Percentiles rank a stretch among this genome's conserved stretches.
These are phyloP conservation scores for Candida ortonii DNA, from an alignment of 805 yeast species.

Conservation along the genomic window DNA sequence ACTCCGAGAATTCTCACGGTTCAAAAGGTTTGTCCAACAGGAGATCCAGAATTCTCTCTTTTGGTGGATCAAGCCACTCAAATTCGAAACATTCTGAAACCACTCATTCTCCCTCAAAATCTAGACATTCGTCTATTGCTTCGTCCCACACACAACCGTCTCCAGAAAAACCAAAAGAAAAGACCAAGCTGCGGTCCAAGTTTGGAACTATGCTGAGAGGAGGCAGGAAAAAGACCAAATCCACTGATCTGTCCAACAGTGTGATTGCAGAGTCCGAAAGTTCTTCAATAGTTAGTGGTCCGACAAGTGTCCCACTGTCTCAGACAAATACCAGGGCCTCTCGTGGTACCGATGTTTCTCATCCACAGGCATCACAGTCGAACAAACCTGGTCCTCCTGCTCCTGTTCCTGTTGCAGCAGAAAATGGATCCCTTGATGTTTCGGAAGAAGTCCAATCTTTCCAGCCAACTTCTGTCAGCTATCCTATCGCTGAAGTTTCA, in stretches of 20 bases:
- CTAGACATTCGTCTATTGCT: slow-evolving; percentile 16
- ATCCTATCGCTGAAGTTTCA: slow-evolving; percentile 1
- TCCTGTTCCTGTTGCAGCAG: too few species aligned
- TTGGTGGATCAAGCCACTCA: slow-evolving; percentile 10
- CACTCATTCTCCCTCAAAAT: slow-evolving; percentile 13
- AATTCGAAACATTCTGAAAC: slow-evolving; percentile 2
- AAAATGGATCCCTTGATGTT: too few species aligned
- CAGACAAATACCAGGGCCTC: too few species aligned
- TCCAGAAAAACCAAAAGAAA: slow-evolving; percentile 27
- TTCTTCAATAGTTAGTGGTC: slow-evolving; percentile 27
- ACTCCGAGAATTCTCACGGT: slow-evolving; percentile 19
- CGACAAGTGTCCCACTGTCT: too few species aligned
- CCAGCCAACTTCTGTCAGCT: too few species aligned
- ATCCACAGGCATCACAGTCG: too few species aligned
- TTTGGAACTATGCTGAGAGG: slow-evolving; percentile 67
- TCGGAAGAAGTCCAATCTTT: too few species aligned
- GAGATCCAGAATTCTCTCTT: slow-evolving; percentile 11
- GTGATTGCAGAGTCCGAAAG: slow-evolving; percentile 33
- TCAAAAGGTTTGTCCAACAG: slow-evolving; percentile 9
- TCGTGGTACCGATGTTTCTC: too few species aligned
- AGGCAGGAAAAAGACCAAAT: slow-evolving; percentile 54
- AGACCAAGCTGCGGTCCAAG: slow-evolving; percentile 53
- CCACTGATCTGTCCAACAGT: slow-evolving; percentile 19
- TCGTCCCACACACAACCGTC: slow-evolving; percentile 8
- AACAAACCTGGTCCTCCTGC: too few species aligned